Conservation (phyloP, 2,329 filamentous ascomycete genomes). For the Coniella vitis region DNA sequence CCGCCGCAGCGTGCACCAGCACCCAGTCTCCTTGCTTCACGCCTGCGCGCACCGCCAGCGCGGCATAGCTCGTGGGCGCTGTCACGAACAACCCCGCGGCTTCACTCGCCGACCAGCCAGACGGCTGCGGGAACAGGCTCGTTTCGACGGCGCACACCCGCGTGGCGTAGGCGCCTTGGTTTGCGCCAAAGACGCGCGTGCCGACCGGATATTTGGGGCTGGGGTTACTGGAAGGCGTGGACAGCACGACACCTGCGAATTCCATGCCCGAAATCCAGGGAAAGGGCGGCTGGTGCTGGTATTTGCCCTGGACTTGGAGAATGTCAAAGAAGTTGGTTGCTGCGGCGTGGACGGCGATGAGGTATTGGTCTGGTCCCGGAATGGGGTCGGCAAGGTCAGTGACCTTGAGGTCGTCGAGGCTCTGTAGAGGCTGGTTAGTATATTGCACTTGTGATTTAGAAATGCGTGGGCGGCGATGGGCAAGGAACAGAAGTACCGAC, state of each 20-base stretch:
- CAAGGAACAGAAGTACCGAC: conserved; percentile 5
- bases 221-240: conserved; percentile 49
- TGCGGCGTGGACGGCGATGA: conserved; percentile 78
- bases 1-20: conserved; percentile 85
- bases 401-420: conserved; percentile 72
- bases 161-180: conserved; percentile 81
- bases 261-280: conserved; percentile 85
- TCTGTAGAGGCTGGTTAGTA: conserved; percentile 38
- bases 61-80: conserved; percentile 82
- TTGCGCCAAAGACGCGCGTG: conserved; percentile 77
- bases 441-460: not conserved
- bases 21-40: conserved; percentile 79
- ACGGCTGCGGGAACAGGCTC: conserved; percentile 64
- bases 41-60: conserved; percentile 68
- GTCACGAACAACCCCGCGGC: conserved; percentile 89
- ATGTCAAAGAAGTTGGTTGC: conserved; percentile 98
- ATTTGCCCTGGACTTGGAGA: conserved; percentile 90
- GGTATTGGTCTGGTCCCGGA: conserved; percentile 68
- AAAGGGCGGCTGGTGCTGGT: conserved; percentile 83
- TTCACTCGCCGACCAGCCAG: conserved; percentile 76
- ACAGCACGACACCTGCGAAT: conserved; percentile 73
- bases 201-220: conserved; percentile 63
- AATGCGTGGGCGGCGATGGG: conserved; percentile 1
- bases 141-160: conserved; percentile 62
- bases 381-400: conserved; percentile 66